These are phyloP conservation scores for Solanum chiquidenum DNA, from an alignment of 257 asterid species.

Conservation along the genomic window DNA sequence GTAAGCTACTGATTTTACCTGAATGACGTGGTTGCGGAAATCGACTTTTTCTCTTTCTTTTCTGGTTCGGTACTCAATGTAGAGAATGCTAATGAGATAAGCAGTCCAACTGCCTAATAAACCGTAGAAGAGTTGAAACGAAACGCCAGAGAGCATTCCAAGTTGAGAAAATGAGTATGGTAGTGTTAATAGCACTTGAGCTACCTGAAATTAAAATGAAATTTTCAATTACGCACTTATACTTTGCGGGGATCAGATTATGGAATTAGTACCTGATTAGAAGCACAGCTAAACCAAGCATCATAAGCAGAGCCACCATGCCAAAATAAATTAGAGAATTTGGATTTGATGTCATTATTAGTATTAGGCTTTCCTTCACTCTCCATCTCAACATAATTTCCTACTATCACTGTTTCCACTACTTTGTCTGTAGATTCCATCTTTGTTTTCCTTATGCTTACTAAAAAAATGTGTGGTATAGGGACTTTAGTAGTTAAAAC, in stretches of 20 bases:
- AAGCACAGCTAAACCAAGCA: constrained; percentile 96
- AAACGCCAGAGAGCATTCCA: constrained; percentile 75
- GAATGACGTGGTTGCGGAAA: constrained; percentile 85
- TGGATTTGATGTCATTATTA: constrained; percentile 28
- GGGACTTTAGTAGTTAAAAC: not conserved
- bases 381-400: constrained; percentile 76
- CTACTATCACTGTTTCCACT: constrained; percentile 54
- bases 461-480: not conserved
- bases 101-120: constrained; percentile 92
- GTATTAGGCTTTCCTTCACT: constrained; percentile 34
- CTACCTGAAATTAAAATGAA: constrained; percentile 37
- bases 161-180: constrained; percentile 90
- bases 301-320: constrained; percentile 93
- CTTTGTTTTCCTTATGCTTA: not conserved
- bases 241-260: not conserved
- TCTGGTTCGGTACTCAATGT: constrained; percentile 73
- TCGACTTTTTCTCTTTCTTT: constrained; percentile 82
- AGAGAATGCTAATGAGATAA: constrained; percentile 67
- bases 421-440: constrained; percentile 63
- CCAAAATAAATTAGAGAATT: constrained; percentile 62
- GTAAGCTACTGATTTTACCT: constrained; percentile 25
- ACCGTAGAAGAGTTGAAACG: constrained; percentile 75
- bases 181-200: constrained; percentile 75
- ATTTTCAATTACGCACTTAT: not conserved
- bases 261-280: constrained; percentile 46